A percentile compares a stretch with the other conserved stretches of the same genome.
These are phyloP conservation scores for Lathyrus sativus DNA, from an alignment of 306 rosid genomes.

Conservation along the genomic window DNA sequence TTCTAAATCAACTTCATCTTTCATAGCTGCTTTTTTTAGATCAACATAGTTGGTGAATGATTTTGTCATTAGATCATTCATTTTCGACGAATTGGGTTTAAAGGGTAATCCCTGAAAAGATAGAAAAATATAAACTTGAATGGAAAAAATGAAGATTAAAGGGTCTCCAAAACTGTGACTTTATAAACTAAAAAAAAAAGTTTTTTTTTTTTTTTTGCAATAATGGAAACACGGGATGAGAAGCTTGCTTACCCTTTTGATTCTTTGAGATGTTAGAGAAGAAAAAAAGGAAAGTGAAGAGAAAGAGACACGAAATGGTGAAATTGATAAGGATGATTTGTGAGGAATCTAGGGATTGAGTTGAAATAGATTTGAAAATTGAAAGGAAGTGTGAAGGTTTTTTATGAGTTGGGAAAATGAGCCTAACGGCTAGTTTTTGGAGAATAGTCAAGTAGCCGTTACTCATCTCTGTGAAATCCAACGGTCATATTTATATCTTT, in stretches of 20 bases:
- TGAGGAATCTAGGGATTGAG: slow-evolving; percentile 7
- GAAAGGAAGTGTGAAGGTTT: slow-evolving; percentile 23
- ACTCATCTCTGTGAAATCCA: neutral
- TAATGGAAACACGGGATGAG: slow-evolving; percentile 1
- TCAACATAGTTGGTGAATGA: slow-evolving; percentile 86
- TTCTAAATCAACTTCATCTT: slow-evolving; percentile 70
- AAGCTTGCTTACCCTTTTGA: neutral
- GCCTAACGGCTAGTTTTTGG: slow-evolving; percentile 17
- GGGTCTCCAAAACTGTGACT: neutral
- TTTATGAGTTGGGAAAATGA: slow-evolving; percentile 4
- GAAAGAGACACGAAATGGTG: neutral
- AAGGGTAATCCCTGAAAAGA: neutral
- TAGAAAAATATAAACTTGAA: neutral
- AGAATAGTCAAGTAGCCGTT: slow-evolving; percentile 8
- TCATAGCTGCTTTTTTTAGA: slow-evolving; percentile 77
- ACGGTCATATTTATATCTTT: neutral
- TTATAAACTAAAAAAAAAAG: neutral
- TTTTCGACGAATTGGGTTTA: slow-evolving; percentile 21
- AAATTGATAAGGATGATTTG: neutral
- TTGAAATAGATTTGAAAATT: slow-evolving; percentile 8
- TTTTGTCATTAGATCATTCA: slow-evolving; percentile 89
- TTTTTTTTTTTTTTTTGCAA: neutral
- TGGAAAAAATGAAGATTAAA: neutral
- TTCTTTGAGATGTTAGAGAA: neutral
- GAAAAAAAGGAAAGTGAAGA: slow-evolving; percentile 5